phyloP scores from a whole-genome alignment of 2,329 filamentous ascomycete genomes.

The Didymella sp. region DNA sequence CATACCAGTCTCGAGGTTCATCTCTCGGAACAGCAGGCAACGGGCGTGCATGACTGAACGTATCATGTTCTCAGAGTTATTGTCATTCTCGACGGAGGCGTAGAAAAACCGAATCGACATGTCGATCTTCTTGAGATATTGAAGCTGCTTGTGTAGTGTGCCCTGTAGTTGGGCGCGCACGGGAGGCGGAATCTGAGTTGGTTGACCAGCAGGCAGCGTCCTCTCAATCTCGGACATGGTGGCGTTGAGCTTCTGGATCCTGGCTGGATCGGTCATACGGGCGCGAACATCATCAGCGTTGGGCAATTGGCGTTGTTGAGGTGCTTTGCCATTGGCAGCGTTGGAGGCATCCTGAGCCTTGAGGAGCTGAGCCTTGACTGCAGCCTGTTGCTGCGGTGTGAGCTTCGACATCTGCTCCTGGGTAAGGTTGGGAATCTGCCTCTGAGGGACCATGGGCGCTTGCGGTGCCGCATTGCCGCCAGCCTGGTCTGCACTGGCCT shows the following conservation, averaged over 20 bases:
- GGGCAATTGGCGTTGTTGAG: slow-evolving; percentile 34
- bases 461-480: slow-evolving; percentile 39
- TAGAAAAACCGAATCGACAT: slow-evolving; percentile 43
- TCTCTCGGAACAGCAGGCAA: slow-evolving; percentile 37
- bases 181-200: slow-evolving; percentile 31
- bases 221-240: slow-evolving; percentile 42
- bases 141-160: slow-evolving; percentile 36
- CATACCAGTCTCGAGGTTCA: slow-evolving; percentile 38
- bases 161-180: slow-evolving; percentile 37
- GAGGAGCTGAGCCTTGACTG: slow-evolving; percentile 42
- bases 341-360: slow-evolving; percentile 46
- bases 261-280: slow-evolving; percentile 38
- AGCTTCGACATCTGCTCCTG: slow-evolving; percentile 46
- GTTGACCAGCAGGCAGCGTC: slow-evolving; percentile 31
- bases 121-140: slow-evolving; percentile 39
- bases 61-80: slow-evolving; percentile 36
- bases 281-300: slow-evolving; percentile 35
- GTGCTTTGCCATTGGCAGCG: slow-evolving; percentile 35
- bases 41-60: slow-evolving; percentile 37
- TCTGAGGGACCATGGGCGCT: slow-evolving; percentile 46
- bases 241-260: slow-evolving; percentile 34
- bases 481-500: slow-evolving; percentile 43
- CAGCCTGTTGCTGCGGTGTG: slow-evolving; percentile 42
- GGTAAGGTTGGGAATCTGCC: slow-evolving; percentile 38
- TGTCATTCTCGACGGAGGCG: slow-evolving; percentile 32